A percentile compares a stretch with the other conserved stretches of the same genome.
Conservation (phyloP, 352 stramenopile genomes). For the Globisporangium parvum region DNA sequence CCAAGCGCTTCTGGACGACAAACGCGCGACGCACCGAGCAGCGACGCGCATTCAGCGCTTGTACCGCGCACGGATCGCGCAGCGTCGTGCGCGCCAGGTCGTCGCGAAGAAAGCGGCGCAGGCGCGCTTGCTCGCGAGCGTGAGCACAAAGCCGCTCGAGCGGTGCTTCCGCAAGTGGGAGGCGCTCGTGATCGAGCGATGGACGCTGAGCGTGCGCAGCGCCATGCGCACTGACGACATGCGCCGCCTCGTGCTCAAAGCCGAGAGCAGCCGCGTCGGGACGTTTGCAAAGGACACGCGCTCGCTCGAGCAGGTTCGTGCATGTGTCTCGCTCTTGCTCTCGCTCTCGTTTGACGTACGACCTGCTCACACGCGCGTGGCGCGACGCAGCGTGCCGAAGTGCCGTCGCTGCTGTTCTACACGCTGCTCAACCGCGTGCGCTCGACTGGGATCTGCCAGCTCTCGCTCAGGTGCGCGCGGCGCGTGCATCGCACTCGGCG, state of each 20-base stretch:
- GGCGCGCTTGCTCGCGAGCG: constrained; percentile 31
- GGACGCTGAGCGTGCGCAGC: constrained; percentile 31
- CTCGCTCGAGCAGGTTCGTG: constrained; percentile 52
- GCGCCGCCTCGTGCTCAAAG: constrained; percentile 11
- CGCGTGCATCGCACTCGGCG: no score
- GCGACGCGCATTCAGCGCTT: constrained; percentile 41
- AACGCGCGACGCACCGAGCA: constrained; percentile 18
- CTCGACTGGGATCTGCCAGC: constrained; percentile 53
- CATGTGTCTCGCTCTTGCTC: constrained; percentile 4
- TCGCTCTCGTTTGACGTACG: not conserved
- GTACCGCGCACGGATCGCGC: constrained; percentile 36
- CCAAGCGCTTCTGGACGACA: constrained; percentile 8
- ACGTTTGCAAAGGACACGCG: constrained; percentile 2
- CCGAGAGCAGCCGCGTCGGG: constrained; percentile 8
- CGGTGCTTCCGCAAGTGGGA: constrained; percentile 61
- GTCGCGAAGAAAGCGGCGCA: constrained; percentile 50
- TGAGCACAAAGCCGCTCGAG: constrained; percentile 49
- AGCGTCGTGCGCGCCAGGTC: constrained; percentile 29
- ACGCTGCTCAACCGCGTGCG: constrained; percentile 66
- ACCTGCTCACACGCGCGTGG: not conserved
- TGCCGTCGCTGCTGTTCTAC: constrained; percentile 68
- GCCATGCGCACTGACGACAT: constrained; percentile 14
- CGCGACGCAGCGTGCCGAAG: constrained; percentile 31
- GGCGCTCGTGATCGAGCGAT: constrained; percentile 37
- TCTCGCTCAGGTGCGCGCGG: constrained; percentile 36